phyloP scores from a whole-genome alignment of 345 rosid species.

The Arabidopsis suecica region DNA sequence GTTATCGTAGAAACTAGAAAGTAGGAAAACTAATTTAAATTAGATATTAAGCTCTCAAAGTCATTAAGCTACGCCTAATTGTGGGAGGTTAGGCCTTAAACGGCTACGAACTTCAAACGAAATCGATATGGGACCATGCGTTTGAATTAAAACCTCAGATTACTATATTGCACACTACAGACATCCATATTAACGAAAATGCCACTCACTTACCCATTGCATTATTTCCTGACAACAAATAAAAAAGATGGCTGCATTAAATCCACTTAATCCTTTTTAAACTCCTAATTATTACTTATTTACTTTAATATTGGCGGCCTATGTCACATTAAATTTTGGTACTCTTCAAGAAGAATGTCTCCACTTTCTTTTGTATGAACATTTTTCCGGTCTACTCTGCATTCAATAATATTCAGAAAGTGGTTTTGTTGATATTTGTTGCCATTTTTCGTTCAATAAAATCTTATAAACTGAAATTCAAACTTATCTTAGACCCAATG shows the following conservation, averaged over 20 bases:
- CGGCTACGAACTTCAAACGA: slow-evolving; percentile 28
- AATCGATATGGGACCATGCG: slow-evolving; percentile 25
- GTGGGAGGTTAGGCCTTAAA: slow-evolving; percentile 11
- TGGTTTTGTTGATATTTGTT: too few species aligned
- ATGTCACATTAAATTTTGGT: slow-evolving; percentile 4
- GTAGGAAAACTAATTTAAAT: too few species aligned
- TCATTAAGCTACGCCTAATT: slow-evolving; percentile 19
- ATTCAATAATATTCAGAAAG: neutral
- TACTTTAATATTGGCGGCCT: slow-evolving; percentile 18
- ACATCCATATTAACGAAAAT: slow-evolving; percentile 23
- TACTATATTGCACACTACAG: slow-evolving; percentile 12
- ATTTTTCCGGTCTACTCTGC: neutral
- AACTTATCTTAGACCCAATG: too few species aligned
- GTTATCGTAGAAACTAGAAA: too few species aligned
- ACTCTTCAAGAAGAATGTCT: slow-evolving; percentile 39
- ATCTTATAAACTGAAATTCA: neutral
- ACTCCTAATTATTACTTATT: neutral
- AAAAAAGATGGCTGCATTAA: neutral
- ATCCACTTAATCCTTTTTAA: slow-evolving; percentile 6
- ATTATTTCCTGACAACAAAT: neutral
- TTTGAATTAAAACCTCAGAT: neutral
- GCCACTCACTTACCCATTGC: slow-evolving; percentile 33
- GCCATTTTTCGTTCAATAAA: neutral
- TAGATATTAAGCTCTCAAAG: neutral
- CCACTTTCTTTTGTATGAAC: neutral